Percentiles rank a stretch among this genome's conserved stretches.
Evolutionary conservation across 2,329 filamentous ascomycete genomes (phyloP).

Genomic region (Ophiostoma ulmi): DNA sequence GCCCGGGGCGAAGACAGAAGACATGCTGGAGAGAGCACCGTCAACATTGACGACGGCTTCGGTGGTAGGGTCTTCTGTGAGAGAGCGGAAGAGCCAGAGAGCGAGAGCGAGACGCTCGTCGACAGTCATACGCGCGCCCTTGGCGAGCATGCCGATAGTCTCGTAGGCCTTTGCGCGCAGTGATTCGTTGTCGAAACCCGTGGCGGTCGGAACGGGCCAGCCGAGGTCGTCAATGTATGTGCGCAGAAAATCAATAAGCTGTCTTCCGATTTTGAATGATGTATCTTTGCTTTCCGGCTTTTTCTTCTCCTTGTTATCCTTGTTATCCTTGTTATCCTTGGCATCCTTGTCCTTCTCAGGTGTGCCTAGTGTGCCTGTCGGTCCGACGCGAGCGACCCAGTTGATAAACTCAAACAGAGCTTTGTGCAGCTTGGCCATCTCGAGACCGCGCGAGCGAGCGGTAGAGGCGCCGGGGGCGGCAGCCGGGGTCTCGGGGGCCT

Average conservation of each 20-base stretch:
- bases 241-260: constrained; percentile 63
- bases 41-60: constrained; percentile 84
- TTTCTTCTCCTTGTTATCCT: constrained; percentile 26
- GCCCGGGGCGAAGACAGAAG: constrained; percentile 39
- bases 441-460: constrained; percentile 53
- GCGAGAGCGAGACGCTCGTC: constrained; percentile 48
- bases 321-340: background rate
- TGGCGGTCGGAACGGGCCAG: constrained; percentile 64
- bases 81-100: constrained; percentile 74
- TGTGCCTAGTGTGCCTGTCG: constrained; percentile 34
- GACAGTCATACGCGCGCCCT: constrained; percentile 54
- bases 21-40: constrained; percentile 74
- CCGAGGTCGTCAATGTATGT: constrained; percentile 74
- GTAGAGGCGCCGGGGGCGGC: constrained; percentile 17
- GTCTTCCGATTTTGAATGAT: constrained; percentile 42
- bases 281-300: background rate
- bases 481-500: constrained; percentile 27
- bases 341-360: constrained; percentile 32
- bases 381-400: constrained; percentile 74
- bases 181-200: constrained; percentile 51
- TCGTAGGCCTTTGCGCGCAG: constrained; percentile 82
- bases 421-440: constrained; percentile 71
- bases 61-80: constrained; percentile 71
- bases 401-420: constrained; percentile 82
- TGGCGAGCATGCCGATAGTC: constrained; percentile 76